A percentile compares a stretch with the other conserved stretches of the same genome.
Conservation (phyloP, 2,329 filamentous ascomycete species). For the Clonostachys chloroleuca region DNA sequence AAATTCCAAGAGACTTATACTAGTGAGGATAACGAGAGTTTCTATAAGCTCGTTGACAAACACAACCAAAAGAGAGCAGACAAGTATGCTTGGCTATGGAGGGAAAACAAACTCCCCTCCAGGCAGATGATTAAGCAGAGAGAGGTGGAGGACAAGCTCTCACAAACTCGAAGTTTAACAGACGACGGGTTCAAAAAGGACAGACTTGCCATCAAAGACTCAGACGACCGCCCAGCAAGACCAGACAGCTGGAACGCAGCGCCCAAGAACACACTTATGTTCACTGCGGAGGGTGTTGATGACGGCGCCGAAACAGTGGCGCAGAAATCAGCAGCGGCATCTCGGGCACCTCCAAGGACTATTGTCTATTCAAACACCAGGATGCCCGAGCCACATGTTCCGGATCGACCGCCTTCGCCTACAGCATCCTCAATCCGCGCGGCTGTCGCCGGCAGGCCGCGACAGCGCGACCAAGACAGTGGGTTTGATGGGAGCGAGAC, state of each 20-base stretch:
- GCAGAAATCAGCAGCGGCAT: slow-evolving; percentile 64
- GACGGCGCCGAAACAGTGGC: slow-evolving; percentile 57
- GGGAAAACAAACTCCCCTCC: slow-evolving; percentile 79
- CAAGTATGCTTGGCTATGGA: slow-evolving; percentile 87
- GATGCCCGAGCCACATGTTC: slow-evolving; percentile 48
- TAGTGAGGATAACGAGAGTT: slow-evolving; percentile 96
- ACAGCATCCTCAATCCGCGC: slow-evolving; percentile 81
- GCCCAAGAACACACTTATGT: slow-evolving; percentile 86
- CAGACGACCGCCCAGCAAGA: slow-evolving; percentile 68
- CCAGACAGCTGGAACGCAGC: slow-evolving; percentile 71
- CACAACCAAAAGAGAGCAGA: slow-evolving; percentile 82
- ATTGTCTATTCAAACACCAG: slow-evolving; percentile 84
- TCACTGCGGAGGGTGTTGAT: slow-evolving; percentile 63
- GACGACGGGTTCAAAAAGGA: slow-evolving; percentile 55
- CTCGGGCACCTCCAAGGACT: slow-evolving; percentile 69
- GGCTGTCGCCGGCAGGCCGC: slow-evolving; percentile 72
- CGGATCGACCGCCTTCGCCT: slow-evolving; percentile 62
- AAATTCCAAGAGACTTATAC: slow-evolving; percentile 92
- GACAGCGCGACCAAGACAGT: slow-evolving; percentile 58
- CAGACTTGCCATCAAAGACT: slow-evolving; percentile 60
- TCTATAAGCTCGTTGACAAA: slow-evolving; percentile 86
- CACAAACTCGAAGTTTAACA: slow-evolving; percentile 36
- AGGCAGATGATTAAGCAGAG: slow-evolving; percentile 71
- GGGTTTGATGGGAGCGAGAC: slow-evolving; percentile 64
- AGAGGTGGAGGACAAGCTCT: slow-evolving; percentile 50